phyloP scores from a whole-genome alignment of 495 filamentous ascomycete genomes.

The Massariosphaeria phaeospora region DNA sequence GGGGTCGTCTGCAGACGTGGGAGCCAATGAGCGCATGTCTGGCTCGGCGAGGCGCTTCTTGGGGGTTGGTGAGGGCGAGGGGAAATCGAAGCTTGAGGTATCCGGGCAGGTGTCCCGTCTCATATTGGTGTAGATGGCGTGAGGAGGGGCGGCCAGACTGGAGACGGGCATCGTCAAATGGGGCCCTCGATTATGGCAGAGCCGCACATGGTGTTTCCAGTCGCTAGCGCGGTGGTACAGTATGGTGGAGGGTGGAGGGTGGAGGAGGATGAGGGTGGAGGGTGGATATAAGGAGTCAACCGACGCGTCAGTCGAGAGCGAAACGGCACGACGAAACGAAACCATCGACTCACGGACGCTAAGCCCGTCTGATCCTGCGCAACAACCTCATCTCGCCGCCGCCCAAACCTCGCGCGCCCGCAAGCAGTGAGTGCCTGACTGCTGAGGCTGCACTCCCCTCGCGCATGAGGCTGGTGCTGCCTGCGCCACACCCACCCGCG shows the following conservation, averaged over 20 bases:
- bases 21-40: slow-evolving; percentile 45
- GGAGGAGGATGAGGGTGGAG: not conserved
- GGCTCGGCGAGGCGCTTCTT: slow-evolving; percentile 37
- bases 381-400: too few species aligned
- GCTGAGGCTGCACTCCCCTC: not conserved
- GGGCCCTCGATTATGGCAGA: slow-evolving; percentile 8
- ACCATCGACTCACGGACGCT: slow-evolving; percentile 19
- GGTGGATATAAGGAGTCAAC: slow-evolving; percentile 4
- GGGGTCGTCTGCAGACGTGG: slow-evolving; percentile 32
- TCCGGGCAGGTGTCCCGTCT: not conserved
- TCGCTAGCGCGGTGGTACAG: too few species aligned
- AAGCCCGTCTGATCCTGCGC: not conserved
- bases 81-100: not conserved
- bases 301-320: not conserved
- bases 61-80: slow-evolving; percentile 25
- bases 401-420: not conserved
- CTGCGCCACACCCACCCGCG: slow-evolving; percentile 18
- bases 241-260: not conserved
- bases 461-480: slow-evolving; percentile 13
- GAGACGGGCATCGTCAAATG: not conserved
- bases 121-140: too few species aligned
- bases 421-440: not conserved
- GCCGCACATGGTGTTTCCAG: slow-evolving; percentile 15
- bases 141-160: not conserved
- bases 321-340: slow-evolving; percentile 21